A percentile compares a stretch with the other conserved stretches of the same genome.
These are phyloP conservation scores for Neurospora crassa DNA, from an alignment of 2,329 filamentous ascomycete genomes.

Conservation along the genomic window DNA sequence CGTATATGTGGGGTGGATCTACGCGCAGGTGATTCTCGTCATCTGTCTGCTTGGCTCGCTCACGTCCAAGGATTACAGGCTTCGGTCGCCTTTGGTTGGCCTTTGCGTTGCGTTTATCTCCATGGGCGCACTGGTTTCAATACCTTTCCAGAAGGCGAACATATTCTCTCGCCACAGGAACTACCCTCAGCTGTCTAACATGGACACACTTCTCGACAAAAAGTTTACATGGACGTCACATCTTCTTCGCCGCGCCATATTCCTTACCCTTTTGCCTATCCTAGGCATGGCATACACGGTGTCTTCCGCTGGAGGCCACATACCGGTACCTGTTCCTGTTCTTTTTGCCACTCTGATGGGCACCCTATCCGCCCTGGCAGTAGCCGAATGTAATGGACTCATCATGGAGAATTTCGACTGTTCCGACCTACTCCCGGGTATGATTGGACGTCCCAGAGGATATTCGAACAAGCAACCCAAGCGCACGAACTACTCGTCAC, in stretches of 20 bases:
- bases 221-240: conserved; percentile 63
- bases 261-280: conserved; percentile 57
- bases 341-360: conserved; percentile 57
- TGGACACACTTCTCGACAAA: conserved; percentile 47
- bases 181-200: conserved; percentile 51
- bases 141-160: conserved; percentile 65
- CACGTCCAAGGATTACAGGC: conserved; percentile 57
- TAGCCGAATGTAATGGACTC: conserved; percentile 66
- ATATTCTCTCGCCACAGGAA: conserved; percentile 56
- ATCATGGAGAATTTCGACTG: conserved; percentile 77
- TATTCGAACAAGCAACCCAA: conserved; percentile 29
- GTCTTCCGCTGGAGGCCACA: conserved; percentile 51
- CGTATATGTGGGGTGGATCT: conserved; percentile 69
- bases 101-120: conserved; percentile 56
- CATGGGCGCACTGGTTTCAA: conserved; percentile 57
- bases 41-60: conserved; percentile 64
- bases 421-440: conserved; percentile 66
- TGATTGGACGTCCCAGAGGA: conserved; percentile 47
- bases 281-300: conserved; percentile 59
- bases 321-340: conserved; percentile 54
- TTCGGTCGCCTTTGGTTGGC: conserved; percentile 56
- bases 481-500: conserved; percentile 64
- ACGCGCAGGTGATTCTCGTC: conserved; percentile 64
- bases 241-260: conserved; percentile 56
- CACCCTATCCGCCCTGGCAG: conserved; percentile 62